Conservation (phyloP, 1,139 yeast genomes). For the Candida frijolesensis region DNA sequence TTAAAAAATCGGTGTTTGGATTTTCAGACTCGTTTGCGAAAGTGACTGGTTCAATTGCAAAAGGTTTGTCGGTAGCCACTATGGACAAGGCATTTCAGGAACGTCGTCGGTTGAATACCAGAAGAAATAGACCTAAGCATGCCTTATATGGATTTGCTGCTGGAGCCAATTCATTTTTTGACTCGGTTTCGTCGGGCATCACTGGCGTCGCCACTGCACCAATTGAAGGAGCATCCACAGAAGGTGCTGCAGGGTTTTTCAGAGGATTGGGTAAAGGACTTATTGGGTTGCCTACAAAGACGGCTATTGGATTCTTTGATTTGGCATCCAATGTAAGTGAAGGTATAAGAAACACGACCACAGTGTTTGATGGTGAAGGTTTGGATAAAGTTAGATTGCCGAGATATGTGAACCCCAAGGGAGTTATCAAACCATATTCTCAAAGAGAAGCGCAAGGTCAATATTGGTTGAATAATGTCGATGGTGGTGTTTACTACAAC, state of each 20-base stretch:
- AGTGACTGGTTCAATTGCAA: slow-evolving; percentile 91
- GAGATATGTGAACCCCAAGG: slow-evolving; percentile 68
- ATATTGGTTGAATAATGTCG: slow-evolving; percentile 81
- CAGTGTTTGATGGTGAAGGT: slow-evolving; percentile 82
- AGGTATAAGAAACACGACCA: slow-evolving; percentile 90
- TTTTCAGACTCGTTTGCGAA: slow-evolving; percentile 91
- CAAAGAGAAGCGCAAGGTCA: slow-evolving; percentile 92
- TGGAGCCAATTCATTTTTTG: slow-evolving; percentile 89
- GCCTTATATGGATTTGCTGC: slow-evolving; percentile 85
- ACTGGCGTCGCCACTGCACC: slow-evolving; percentile 92
- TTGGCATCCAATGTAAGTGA: slow-evolving; percentile 91
- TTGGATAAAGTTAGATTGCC: slow-evolving; percentile 84
- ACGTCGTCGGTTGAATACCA: slow-evolving; percentile 68
- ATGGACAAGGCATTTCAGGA: slow-evolving; percentile 86
- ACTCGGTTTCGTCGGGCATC: slow-evolving; percentile 84
- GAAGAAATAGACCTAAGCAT: slow-evolving; percentile 81
- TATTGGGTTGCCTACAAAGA: slow-evolving; percentile 92
- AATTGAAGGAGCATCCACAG: slow-evolving; percentile 79
- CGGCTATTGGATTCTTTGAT: slow-evolving; percentile 94
- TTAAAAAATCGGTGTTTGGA: slow-evolving; percentile 94
- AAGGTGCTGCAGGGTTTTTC: slow-evolving; percentile 89
- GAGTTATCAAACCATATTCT: slow-evolving; percentile 73
- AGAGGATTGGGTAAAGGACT: slow-evolving; percentile 94
- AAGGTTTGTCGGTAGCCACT: slow-evolving; percentile 89
- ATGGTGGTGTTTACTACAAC: slow-evolving; percentile 73